Percentiles rank a stretch among this genome's conserved stretches.
Conservation (phyloP, 2,329 filamentous ascomycete genomes). For the Nothophoma quercina region DNA sequence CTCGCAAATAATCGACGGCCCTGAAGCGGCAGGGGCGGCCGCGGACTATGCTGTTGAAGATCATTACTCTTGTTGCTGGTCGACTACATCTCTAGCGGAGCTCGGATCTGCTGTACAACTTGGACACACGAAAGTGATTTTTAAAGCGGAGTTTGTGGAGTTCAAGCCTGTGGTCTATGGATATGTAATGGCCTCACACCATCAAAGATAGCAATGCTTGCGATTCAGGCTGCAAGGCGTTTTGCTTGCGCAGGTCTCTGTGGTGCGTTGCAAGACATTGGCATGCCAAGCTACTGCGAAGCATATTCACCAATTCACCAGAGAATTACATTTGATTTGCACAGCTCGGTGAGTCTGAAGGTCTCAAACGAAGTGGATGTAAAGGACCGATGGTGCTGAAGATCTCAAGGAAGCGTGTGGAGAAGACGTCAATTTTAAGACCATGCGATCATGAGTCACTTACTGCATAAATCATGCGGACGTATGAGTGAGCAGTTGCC, state of each 20-base stretch:
- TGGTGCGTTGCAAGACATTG: background rate
- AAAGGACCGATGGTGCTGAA: background rate
- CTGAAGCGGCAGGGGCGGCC: too few relatives aligned
- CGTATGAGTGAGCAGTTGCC: background rate
- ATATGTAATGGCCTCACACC: background rate
- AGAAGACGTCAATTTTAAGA: background rate
- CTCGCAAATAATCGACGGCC: too few relatives aligned
- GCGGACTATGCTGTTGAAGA: too few relatives aligned
- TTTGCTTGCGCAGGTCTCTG: too few relatives aligned
- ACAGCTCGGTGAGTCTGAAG: background rate
- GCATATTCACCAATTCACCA: background rate
- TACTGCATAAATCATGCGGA: background rate
- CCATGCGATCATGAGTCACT: background rate
- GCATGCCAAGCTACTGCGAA: background rate
- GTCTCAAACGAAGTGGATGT: background rate
- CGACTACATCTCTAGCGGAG: too few relatives aligned
- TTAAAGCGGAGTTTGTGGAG: background rate
- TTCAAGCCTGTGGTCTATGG: background rate
- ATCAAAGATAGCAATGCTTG: too few relatives aligned
- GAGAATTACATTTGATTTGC: too few relatives aligned
- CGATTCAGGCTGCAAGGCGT: too few relatives aligned
- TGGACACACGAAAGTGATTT: too few relatives aligned
- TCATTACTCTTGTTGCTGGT: too few relatives aligned
- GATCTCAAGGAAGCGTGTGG: background rate
- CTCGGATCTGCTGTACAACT: background rate